Percentiles rank a stretch among this genome's conserved stretches.
Evolutionary conservation across 2,329 filamentous ascomycete genomes (phyloP).

Genomic region (Colletotrichum theobromicola): DNA sequence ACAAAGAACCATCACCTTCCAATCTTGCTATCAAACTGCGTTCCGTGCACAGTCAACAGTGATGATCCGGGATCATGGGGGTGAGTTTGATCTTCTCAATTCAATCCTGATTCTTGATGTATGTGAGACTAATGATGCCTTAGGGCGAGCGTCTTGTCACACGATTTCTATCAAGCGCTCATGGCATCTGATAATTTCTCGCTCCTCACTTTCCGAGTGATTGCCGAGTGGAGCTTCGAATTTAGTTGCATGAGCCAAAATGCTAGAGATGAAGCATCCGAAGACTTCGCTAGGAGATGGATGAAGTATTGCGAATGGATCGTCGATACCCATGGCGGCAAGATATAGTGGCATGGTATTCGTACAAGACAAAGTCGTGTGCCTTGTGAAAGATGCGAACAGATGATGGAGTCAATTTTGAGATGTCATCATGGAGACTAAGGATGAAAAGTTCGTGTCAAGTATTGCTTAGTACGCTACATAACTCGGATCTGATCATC

Average conservation of each 20-base stretch:
- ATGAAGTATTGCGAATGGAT: no score
- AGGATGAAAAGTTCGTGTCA: no score
- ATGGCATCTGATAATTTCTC: constrained; percentile 71
- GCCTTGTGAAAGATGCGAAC: no score
- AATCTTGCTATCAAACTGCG: constrained; percentile 69
- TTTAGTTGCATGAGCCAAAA: constrained; percentile 55
- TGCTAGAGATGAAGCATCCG: no score
- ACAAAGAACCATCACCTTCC: constrained; percentile 72
- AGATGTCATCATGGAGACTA: no score
- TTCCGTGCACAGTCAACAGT: constrained; percentile 76
- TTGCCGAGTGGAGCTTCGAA: constrained; percentile 66
- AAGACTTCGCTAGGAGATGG: no score
- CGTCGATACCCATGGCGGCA: no score
- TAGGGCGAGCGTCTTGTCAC: constrained; percentile 69
- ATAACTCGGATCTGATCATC: no score
- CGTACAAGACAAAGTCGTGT: no score
- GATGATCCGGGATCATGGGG: constrained; percentile 78
- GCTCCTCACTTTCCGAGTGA: constrained; percentile 74
- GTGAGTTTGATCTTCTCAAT: constrained; percentile 41
- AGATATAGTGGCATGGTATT: no score
- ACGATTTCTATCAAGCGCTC: constrained; percentile 81
- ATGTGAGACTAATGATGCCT: not conserved
- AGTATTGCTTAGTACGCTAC: no score
- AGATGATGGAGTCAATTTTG: no score
- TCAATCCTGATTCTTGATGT: not conserved